These are phyloP conservation scores for Penicillium sumatraense DNA, from an alignment of 2,329 filamentous ascomycete genomes.

Conservation along the genomic window DNA sequence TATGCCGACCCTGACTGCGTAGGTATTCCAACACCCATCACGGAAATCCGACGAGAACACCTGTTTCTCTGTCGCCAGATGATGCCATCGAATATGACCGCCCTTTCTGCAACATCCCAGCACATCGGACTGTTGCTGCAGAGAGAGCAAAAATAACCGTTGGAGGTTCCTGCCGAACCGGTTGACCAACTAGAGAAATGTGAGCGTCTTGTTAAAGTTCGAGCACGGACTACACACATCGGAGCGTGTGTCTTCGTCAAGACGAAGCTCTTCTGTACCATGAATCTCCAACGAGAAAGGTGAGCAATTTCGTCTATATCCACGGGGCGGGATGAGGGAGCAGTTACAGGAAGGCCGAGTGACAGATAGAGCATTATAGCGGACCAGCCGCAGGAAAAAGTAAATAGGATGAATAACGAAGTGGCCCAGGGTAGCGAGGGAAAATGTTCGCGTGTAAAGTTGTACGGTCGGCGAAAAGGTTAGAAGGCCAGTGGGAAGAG, in stretches of 20 bases:
- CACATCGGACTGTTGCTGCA: slow-evolving; percentile 9
- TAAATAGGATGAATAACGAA: slow-evolving; percentile 13
- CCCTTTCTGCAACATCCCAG: slow-evolving; percentile 12
- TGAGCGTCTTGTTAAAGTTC: slow-evolving; percentile 13
- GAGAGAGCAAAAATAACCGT: slow-evolving; percentile 10
- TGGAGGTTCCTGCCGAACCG: slow-evolving; percentile 9
- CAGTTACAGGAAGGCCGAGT: slow-evolving; percentile 17
- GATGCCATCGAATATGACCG: slow-evolving; percentile 17
- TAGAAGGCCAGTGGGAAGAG: slow-evolving; percentile 9
- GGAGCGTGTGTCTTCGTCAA: slow-evolving; percentile 10
- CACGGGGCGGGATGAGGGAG: slow-evolving; percentile 9
- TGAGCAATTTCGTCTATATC: slow-evolving; percentile 13
- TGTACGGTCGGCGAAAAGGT: slow-evolving; percentile 12
- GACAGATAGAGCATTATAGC: slow-evolving; percentile 14
- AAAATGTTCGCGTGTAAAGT: slow-evolving; percentile 8
- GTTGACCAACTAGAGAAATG: slow-evolving; percentile 15
- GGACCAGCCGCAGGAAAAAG: slow-evolving; percentile 15
- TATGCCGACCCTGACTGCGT: slow-evolving; percentile 12
- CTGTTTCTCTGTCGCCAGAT: slow-evolving; percentile 11
- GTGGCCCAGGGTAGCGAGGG: slow-evolving; percentile 6
- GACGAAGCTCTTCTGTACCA: slow-evolving; percentile 9
- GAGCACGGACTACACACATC: slow-evolving; percentile 15
- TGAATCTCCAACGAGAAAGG: slow-evolving; percentile 15
- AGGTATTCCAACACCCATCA: slow-evolving; percentile 12
- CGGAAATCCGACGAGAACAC: slow-evolving; percentile 12